Evolutionary conservation across 2,329 filamentous ascomycete genomes (phyloP).

Genomic region (Aspergillus sp.): DNA sequence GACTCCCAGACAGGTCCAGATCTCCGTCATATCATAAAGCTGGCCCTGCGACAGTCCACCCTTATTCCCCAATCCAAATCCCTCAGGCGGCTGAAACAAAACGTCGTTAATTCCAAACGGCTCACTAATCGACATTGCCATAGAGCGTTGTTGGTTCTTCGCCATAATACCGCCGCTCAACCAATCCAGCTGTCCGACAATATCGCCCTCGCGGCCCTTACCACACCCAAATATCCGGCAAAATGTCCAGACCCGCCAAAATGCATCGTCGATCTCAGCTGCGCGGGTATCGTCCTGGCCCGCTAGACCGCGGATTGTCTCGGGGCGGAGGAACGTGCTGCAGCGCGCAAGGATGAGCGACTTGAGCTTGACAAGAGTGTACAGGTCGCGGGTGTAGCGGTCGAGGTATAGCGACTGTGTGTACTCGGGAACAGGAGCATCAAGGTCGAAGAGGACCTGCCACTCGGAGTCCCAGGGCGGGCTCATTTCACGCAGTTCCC

Average conservation of each 20-base stretch:
- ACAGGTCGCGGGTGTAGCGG: constrained; percentile 53
- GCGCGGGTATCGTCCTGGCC: constrained; percentile 47
- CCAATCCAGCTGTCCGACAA: constrained; percentile 63
- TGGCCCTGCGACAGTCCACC: constrained; percentile 55
- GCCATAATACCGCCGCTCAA: constrained; percentile 57
- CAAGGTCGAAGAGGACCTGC: constrained; percentile 43
- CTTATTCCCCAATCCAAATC: constrained; percentile 59
- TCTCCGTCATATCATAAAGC: constrained; percentile 64
- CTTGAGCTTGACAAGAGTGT: constrained; percentile 56
- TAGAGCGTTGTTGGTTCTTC: constrained; percentile 41
- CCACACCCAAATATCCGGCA: constrained; percentile 62
- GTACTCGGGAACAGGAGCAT: constrained; percentile 52
- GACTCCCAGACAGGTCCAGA: constrained; percentile 62
- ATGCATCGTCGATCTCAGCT: constrained; percentile 58
- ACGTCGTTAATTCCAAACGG: constrained; percentile 54
- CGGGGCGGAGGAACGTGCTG: constrained; percentile 55
- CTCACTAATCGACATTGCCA: constrained; percentile 48
- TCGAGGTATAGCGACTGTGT: constrained; percentile 54
- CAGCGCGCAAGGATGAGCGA: constrained; percentile 57
- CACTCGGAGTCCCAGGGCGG: constrained; percentile 50
- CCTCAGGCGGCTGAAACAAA: constrained; percentile 55
- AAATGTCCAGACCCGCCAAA: constrained; percentile 68
- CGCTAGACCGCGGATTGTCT: constrained; percentile 55
- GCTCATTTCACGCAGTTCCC: constrained; percentile 60
- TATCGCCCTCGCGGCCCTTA: constrained; percentile 59